These are phyloP conservation scores for Talaromyces piceae DNA, from an alignment of 2,329 filamentous ascomycete genomes.

Conservation along the genomic window DNA sequence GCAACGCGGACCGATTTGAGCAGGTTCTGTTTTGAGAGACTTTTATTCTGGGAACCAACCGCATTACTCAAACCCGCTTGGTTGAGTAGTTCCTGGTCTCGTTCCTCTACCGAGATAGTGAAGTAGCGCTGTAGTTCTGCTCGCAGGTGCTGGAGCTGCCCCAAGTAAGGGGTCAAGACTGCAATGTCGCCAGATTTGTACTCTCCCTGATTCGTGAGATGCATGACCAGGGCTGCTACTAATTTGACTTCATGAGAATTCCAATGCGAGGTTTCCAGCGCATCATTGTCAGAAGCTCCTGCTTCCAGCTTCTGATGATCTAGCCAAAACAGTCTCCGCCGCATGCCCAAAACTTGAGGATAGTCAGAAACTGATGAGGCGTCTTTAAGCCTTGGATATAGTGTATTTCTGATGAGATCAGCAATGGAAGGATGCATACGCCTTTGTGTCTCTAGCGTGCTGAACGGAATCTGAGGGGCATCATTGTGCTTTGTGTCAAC, in stretches of 20 bases:
- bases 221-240: conserved; percentile 54
- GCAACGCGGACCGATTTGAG: conserved; percentile 49
- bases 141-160: conserved; percentile 45
- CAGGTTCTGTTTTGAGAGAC: conserved; percentile 24
- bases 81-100: conserved; percentile 51
- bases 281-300: conserved; percentile 16
- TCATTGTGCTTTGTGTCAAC: conserved; percentile 21
- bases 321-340: conserved; percentile 45
- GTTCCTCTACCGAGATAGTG: conserved; percentile 57
- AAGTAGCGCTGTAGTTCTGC: conserved; percentile 37
- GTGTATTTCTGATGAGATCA: conserved; percentile 46
- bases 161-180: conserved; percentile 57
- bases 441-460: conserved; percentile 50
- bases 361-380: conserved; percentile 27
- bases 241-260: conserved; percentile 56
- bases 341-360: conserved; percentile 43
- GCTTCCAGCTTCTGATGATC: conserved; percentile 41
- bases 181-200: conserved; percentile 59
- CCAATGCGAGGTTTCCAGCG: conserved; percentile 35
- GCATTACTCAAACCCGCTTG: conserved; percentile 29
- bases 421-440: conserved; percentile 61
- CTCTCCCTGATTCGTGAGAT: conserved; percentile 57
- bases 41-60: conserved; percentile 14
- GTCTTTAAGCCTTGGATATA: conserved; percentile 54
- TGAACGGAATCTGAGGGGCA: conserved; percentile 26